These are phyloP conservation scores for Eucalyptus sideroxylon DNA, from an alignment of 345 rosid genomes.

Conservation along the genomic window DNA sequence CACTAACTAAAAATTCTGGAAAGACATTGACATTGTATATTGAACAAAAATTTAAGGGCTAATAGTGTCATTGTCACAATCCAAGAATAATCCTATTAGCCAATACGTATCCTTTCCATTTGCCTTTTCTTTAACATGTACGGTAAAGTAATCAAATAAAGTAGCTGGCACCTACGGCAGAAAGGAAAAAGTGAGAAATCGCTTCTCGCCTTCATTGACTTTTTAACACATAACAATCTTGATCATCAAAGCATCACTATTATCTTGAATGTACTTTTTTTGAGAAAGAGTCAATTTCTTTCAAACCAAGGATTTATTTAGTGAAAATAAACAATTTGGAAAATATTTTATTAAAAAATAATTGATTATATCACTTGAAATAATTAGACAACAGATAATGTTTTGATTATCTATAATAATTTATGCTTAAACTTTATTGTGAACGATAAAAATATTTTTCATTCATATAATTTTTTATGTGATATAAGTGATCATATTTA, in stretches of 20 bases:
- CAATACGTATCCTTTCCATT: background rate
- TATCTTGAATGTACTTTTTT: too few species aligned
- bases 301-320: too few species aligned
- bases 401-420: background rate
- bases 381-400: background rate
- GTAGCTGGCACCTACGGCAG: background rate
- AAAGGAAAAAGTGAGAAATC: too few species aligned
- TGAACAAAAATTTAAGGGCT: too few species aligned
- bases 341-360: background rate
- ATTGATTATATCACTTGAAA: background rate
- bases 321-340: too few species aligned
- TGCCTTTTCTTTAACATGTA: background rate
- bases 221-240: too few species aligned
- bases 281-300: too few species aligned
- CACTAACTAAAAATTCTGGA: background rate
- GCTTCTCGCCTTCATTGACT: too few species aligned
- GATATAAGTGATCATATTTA: rapidly evolving
- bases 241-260: too few species aligned
- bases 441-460: rapidly evolving
- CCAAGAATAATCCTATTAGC: background rate
- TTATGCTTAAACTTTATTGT: background rate
- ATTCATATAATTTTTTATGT: background rate
- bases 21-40: too few species aligned
- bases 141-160: background rate
- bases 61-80: background rate